phyloP scores from a whole-genome alignment of 306 rosid genomes.

The Ormosia emarginata region DNA sequence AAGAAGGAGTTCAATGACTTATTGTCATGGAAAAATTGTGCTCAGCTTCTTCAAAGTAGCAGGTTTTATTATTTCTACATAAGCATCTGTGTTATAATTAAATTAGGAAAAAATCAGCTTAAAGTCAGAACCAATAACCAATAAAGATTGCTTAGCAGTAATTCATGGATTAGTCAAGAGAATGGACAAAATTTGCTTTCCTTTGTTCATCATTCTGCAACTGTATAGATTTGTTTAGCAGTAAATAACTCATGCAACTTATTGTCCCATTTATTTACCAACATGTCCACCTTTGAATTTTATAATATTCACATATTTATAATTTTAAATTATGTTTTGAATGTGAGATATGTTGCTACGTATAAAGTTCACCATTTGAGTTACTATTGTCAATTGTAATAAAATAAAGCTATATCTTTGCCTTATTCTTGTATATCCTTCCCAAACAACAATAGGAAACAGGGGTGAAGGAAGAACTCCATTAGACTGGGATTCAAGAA shows the following conservation, averaged over 20 bases:
- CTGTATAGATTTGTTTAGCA: not conserved
- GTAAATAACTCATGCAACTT: not conserved
- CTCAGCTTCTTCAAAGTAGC: not conserved
- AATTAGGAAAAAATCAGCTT: not conserved
- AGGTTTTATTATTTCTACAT: not conserved
- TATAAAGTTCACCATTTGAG: no score
- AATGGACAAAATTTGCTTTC: not conserved
- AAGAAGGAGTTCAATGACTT: not conserved
- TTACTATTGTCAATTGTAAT: not conserved
- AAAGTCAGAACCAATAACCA: not conserved
- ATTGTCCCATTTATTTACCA: not conserved
- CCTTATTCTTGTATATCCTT: conserved; percentile 5
- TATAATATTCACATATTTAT: no score
- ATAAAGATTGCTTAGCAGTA: not conserved
- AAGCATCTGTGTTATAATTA: not conserved
- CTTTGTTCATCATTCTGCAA: not conserved
- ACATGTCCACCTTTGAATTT: no score
- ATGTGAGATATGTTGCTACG: no score
- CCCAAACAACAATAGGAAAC: conserved; percentile 40
- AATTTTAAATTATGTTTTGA: no score
- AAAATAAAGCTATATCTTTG: not conserved
- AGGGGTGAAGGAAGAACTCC: conserved; percentile 43
- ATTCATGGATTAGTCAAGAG: not conserved
- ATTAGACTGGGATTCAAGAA: conserved; percentile 59
- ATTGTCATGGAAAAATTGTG: not conserved